Evolutionary conservation across 2,329 filamentous ascomycete genomes (phyloP).

Genomic region (Trichoderma sp.): DNA sequence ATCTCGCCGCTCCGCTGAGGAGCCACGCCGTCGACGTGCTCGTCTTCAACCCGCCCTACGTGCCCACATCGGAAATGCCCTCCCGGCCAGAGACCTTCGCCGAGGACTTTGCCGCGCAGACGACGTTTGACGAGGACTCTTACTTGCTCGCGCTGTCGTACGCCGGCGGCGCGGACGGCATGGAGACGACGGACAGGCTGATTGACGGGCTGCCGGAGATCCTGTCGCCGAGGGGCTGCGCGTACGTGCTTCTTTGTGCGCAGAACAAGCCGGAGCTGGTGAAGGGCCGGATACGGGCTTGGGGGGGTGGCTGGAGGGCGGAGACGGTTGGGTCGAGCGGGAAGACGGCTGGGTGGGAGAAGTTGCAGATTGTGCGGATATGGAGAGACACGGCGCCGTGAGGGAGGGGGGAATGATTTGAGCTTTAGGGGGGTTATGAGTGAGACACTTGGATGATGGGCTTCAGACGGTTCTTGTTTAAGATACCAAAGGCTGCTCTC

Average conservation of each 20-base stretch:
- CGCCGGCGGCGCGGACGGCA: constrained; percentile 83
- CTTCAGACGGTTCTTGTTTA: neutral
- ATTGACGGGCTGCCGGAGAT: constrained; percentile 64
- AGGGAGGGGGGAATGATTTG: constrained; percentile 3
- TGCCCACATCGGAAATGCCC: constrained; percentile 77
- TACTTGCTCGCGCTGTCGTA: constrained; percentile 82
- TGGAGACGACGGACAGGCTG: constrained; percentile 86
- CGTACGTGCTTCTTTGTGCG: constrained; percentile 84
- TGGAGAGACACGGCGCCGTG: constrained; percentile 54
- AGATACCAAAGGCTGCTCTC: neutral
- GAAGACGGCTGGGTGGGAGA: constrained; percentile 90
- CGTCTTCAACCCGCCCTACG: constrained; percentile 96
- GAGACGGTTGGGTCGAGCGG: constrained; percentile 80
- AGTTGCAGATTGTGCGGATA: constrained; percentile 81
- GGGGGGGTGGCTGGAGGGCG: constrained; percentile 62
- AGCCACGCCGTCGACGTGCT: constrained; percentile 68
- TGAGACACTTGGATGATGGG: neutral
- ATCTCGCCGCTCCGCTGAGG: constrained; percentile 64
- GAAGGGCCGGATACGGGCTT: constrained; percentile 55
- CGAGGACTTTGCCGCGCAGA: constrained; percentile 28
- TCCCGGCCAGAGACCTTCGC: constrained; percentile 37
- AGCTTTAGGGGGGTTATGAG: neutral
- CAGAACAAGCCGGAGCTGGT: constrained; percentile 82
- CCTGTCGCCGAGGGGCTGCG: constrained; percentile 67
- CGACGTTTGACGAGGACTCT: constrained; percentile 72